These are phyloP conservation scores for Aspergillus bombycis DNA, from an alignment of 2,329 filamentous ascomycete genomes.

Conservation along the genomic window DNA sequence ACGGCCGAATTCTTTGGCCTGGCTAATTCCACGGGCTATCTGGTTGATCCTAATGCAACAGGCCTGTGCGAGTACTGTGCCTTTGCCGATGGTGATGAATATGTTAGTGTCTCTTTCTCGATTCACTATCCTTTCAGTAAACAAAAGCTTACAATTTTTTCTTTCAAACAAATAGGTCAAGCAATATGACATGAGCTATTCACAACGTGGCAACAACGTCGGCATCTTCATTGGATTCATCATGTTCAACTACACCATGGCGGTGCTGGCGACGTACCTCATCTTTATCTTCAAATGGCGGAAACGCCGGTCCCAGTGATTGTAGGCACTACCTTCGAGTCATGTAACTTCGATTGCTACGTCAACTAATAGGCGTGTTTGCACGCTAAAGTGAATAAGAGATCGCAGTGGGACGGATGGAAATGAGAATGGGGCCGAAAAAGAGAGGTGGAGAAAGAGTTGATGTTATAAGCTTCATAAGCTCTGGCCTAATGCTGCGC, in stretches of 20 bases:
- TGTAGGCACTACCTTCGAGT: background rate
- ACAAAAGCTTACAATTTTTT: background rate
- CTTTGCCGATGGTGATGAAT: slow-evolving; percentile 8
- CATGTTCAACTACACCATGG: slow-evolving; percentile 69
- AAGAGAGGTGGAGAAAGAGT: too few species aligned
- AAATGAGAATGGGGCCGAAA: too few species aligned
- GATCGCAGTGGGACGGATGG: too few species aligned
- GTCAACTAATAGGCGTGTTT: too few species aligned
- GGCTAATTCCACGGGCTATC: slow-evolving; percentile 1
- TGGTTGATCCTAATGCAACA: slow-evolving; percentile 1
- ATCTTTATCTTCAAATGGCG: slow-evolving; percentile 1
- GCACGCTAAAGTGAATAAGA: too few species aligned
- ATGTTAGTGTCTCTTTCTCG: slow-evolving; percentile 45
- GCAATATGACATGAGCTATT: slow-evolving; percentile 62
- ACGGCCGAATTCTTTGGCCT: slow-evolving; percentile 1
- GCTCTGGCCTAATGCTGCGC: too few species aligned
- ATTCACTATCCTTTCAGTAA: background rate
- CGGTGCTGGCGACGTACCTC: slow-evolving; percentile 47
- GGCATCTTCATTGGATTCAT: slow-evolving; percentile 77
- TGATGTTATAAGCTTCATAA: too few species aligned
- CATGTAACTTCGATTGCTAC: background rate
- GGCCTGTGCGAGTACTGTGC: slow-evolving; percentile 7
- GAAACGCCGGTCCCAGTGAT: background rate
- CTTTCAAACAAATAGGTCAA: background rate
- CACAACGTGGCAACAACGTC: slow-evolving; percentile 69